These are phyloP conservation scores for Chalaropsis ovoidea DNA, from an alignment of 2,329 filamentous ascomycete species.

Conservation along the genomic window DNA sequence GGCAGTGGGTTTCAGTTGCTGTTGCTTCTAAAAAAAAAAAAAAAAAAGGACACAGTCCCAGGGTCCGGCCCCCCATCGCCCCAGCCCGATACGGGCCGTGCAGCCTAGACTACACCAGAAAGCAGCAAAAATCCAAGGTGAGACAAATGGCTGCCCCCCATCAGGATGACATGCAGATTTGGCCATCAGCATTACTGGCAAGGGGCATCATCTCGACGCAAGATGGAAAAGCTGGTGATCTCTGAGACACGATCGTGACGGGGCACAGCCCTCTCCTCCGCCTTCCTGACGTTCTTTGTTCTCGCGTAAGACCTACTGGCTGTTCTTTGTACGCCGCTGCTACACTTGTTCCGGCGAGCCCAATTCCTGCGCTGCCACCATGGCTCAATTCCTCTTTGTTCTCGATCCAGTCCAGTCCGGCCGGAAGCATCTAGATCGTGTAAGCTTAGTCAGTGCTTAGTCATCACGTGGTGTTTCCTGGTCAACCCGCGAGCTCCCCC, in stretches of 20 bases:
- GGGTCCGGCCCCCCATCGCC: background rate
- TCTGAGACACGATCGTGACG: background rate
- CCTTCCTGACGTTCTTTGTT: background rate
- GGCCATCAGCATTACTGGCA: background rate
- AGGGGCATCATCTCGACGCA: background rate
- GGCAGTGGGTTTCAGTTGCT: background rate
- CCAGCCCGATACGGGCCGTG: too few species aligned
- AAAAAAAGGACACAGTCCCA: background rate
- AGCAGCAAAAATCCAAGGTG: background rate
- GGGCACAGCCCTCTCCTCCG: too few species aligned
- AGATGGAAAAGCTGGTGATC: background rate
- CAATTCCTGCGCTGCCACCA: background rate
- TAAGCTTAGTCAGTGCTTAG: background rate
- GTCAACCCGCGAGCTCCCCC: background rate
- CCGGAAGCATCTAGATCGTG: too few species aligned
- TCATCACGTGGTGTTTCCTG: background rate
- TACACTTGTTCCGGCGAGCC: background rate
- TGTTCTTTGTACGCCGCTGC: background rate
- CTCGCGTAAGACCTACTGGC: background rate
- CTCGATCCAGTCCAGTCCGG: too few species aligned
- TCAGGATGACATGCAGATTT: background rate
- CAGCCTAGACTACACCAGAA: background rate
- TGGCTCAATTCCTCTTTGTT: too few species aligned
- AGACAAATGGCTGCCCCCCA: background rate
- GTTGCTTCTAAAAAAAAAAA: conserved; percentile 5